A percentile compares a stretch with the other conserved stretches of the same genome.
Conservation (phyloP, 2,329 filamentous ascomycete genomes). For the Cercospora berteroae region DNA sequence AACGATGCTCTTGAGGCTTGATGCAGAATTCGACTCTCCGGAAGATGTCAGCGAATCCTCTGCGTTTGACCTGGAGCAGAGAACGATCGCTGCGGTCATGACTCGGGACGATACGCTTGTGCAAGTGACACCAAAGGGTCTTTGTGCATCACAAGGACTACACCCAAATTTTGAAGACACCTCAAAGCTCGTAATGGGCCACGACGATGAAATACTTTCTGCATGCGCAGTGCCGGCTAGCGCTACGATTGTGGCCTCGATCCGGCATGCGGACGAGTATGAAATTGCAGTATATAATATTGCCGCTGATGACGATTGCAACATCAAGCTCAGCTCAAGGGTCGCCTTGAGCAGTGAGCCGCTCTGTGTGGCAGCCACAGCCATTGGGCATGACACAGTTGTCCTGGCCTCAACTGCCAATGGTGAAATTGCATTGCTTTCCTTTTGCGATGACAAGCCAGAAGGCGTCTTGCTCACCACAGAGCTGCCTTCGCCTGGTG, state of each 20-base stretch:
- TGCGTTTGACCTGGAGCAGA: slow-evolving; percentile 28
- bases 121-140: slow-evolving; percentile 31
- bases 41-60: slow-evolving; percentile 20
- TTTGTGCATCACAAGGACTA: slow-evolving; percentile 26
- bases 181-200: slow-evolving; percentile 11
- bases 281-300: slow-evolving; percentile 17
- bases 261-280: slow-evolving; percentile 14
- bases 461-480: slow-evolving; percentile 5
- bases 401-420: slow-evolving; percentile 17
- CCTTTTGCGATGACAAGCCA: slow-evolving; percentile 1
- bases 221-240: slow-evolving; percentile 25
- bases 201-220: slow-evolving; percentile 24
- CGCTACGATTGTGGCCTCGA: slow-evolving; percentile 23
- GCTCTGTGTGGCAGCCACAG: slow-evolving; percentile 21
- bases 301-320: slow-evolving; percentile 7
- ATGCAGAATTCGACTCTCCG: slow-evolving; percentile 20
- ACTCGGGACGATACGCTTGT: slow-evolving; percentile 27
- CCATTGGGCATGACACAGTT: slow-evolving; percentile 4
- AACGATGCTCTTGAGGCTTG: slow-evolving; percentile 25
- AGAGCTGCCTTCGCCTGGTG: slow-evolving; percentile 5
- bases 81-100: slow-evolving; percentile 30
- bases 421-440: slow-evolving; percentile 17
- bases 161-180: slow-evolving; percentile 34
- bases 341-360: slow-evolving; percentile 12
- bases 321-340: neutral